Conservation (phyloP, 768 basidiomycete species). For the Candolleomyces efflorescens region DNA sequence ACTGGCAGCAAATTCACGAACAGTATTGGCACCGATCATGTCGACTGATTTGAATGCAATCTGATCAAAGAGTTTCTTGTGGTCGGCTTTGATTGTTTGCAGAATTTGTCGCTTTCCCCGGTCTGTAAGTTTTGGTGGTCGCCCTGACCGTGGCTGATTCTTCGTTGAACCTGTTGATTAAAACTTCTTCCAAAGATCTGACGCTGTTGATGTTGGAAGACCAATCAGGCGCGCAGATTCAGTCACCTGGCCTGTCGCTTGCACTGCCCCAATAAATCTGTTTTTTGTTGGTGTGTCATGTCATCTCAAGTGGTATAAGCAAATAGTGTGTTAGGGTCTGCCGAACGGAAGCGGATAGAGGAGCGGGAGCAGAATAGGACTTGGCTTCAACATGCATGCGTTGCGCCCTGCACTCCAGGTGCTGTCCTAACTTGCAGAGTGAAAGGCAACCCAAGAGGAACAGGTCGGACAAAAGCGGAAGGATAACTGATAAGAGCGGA, state of each 20-base stretch:
- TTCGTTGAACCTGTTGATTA: neutral
- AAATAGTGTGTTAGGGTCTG: too few relatives aligned
- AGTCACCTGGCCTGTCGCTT: neutral
- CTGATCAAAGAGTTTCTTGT: neutral
- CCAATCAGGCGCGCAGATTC: neutral
- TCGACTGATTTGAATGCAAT: neutral
- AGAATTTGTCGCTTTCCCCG: neutral
- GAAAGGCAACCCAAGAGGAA: too few relatives aligned
- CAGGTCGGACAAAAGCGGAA: too few relatives aligned
- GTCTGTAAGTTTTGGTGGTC: neutral
- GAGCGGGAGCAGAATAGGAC: too few relatives aligned
- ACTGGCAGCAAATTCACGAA: neutral
- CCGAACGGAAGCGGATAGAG: too few relatives aligned
- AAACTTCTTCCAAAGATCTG: neutral
- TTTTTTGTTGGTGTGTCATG: conserved; percentile 2
- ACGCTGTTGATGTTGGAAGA: neutral
- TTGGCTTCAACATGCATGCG: too few relatives aligned
- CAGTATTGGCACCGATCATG: neutral
- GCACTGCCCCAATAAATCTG: neutral
- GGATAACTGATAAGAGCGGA: too few relatives aligned
- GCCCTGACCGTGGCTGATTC: neutral
- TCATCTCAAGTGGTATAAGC: too few relatives aligned
- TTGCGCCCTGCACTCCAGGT: too few relatives aligned
- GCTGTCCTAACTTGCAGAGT: too few relatives aligned
- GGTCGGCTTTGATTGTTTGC: neutral